Percentiles rank a stretch among this genome's conserved stretches.
phyloP scores from a whole-genome alignment of 129 eudicot species.

The Cynara cardunculus region DNA sequence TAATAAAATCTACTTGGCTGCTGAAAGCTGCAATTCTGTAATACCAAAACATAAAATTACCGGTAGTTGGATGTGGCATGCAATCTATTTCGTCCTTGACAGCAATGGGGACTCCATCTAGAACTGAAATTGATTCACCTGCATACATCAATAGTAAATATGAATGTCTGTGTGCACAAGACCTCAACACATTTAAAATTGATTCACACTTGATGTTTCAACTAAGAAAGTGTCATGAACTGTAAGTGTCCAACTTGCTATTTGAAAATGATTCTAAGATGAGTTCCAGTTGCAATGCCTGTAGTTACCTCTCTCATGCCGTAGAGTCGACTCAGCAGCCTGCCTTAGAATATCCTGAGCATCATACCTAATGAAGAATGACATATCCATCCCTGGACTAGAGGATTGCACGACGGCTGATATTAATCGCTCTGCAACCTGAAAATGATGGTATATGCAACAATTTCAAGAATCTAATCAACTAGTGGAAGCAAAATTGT shows the following conservation, averaged over 20 bases:
- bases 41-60: conserved; percentile 33
- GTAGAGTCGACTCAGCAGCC: conserved; percentile 79
- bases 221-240: background rate
- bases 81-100: conserved; percentile 97
- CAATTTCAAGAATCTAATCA: background rate
- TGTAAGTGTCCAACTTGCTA: background rate
- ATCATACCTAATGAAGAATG: conserved; percentile 68
- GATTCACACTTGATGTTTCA: background rate
- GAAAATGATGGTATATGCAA: background rate
- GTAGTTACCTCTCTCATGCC: conserved; percentile 59
- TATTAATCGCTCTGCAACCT: conserved; percentile 81
- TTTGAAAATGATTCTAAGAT: background rate
- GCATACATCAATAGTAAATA: conserved; percentile 15
- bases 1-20: background rate
- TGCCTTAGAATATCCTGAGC: conserved; percentile 61
- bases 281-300: background rate
- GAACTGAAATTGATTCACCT: conserved; percentile 83
- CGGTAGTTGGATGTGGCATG: conserved; percentile 92
- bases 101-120: conserved; percentile 93
- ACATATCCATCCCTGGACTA: conserved; percentile 47
- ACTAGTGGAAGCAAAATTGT: background rate
- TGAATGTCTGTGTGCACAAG: background rate
- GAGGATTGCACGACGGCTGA: conserved; percentile 50
- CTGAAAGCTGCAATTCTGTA: background rate
- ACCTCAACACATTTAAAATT: background rate